Percentiles rank a stretch among this genome's conserved stretches.
These are phyloP conservation scores for Blyttiomyces sp. DNA, from an alignment of 371 early-diverging fungal species.

Conservation along the genomic window DNA sequence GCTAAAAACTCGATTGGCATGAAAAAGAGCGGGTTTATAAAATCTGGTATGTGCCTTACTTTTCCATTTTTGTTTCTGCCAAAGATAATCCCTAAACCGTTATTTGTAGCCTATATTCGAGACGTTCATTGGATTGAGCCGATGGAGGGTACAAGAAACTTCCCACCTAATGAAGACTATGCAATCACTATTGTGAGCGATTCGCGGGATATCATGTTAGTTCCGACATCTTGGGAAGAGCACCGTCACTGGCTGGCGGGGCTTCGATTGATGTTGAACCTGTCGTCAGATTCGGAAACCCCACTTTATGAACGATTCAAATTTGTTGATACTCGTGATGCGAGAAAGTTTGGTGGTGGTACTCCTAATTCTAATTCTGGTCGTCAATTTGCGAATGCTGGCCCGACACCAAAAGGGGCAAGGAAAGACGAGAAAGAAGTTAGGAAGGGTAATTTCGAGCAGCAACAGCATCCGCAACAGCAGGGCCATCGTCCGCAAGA, in stretches of 20 bases:
- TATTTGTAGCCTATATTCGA: slow-evolving; percentile 37
- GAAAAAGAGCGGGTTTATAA: slow-evolving; percentile 21
- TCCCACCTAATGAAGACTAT: slow-evolving; percentile 35
- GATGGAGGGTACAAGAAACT: too few species aligned
- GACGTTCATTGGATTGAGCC: slow-evolving; percentile 30
- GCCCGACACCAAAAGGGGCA: too few species aligned
- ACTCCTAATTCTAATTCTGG: too few species aligned
- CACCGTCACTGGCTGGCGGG: slow-evolving; percentile 33
- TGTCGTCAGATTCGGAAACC: too few species aligned
- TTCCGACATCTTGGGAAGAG: slow-evolving; percentile 40
- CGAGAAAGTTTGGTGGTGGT: too few species aligned
- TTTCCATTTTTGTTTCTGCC: too few species aligned
- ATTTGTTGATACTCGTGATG: slow-evolving; percentile 10
- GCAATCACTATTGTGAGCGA: slow-evolving; percentile 31
- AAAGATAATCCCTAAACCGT: too few species aligned
- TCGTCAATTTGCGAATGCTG: too few species aligned
- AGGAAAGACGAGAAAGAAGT: too few species aligned
- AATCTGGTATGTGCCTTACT: slow-evolving; percentile 10
- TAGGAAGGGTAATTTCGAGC: too few species aligned
- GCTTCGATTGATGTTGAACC: slow-evolving; percentile 25
- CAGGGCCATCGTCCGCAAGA: too few species aligned
- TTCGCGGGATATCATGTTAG: slow-evolving; percentile 25
- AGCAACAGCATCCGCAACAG: too few species aligned
- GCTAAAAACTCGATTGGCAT: slow-evolving; percentile 25
- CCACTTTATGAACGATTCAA: slow-evolving; percentile 18